These are phyloP conservation scores for Discostella stelligera DNA, from an alignment of 352 stramenopile genomes.

Conservation along the genomic window DNA sequence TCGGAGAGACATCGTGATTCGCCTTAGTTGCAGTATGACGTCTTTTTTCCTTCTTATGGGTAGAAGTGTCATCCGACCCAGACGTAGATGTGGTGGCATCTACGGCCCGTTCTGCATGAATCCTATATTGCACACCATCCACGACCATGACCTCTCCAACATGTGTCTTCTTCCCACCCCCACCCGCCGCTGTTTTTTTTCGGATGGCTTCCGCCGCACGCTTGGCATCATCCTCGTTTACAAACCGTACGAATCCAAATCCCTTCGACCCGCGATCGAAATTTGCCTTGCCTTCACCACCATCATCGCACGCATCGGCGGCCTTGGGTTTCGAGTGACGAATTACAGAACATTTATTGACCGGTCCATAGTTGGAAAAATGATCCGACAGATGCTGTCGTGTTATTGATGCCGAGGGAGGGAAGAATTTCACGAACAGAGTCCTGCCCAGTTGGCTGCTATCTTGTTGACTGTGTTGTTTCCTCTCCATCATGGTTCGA, in stretches of 20 bases:
- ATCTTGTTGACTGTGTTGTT: neutral
- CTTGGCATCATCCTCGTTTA: conserved; percentile 66
- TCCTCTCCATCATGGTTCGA: conserved; percentile 19
- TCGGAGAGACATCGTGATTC: neutral
- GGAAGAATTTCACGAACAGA: conserved; percentile 74
- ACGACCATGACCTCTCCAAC: conserved; percentile 47
- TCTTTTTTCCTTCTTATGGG: neutral
- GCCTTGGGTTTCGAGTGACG: conserved; percentile 22
- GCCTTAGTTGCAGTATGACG: neutral
- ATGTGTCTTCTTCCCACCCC: neutral
- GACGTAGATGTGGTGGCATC: conserved; percentile 18
- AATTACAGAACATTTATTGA: conserved; percentile 77
- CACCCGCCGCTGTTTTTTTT: conserved; percentile 12
- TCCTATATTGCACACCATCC: conserved; percentile 48
- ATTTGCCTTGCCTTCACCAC: conserved; percentile 13
- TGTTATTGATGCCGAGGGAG: conserved; percentile 55
- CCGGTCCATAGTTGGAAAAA: conserved; percentile 76
- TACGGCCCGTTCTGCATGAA: conserved; percentile 61
- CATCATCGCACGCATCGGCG: conserved; percentile 13
- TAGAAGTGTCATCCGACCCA: neutral
- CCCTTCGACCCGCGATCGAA: conserved; percentile 42
- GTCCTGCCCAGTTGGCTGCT: conserved; percentile 5
- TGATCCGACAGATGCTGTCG: conserved; percentile 66
- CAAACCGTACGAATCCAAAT: conserved; percentile 78
- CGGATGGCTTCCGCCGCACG: conserved; percentile 44